These are phyloP conservation scores for Mycena capillaripes DNA, from an alignment of 768 basidiomycete species.

Conservation along the genomic window DNA sequence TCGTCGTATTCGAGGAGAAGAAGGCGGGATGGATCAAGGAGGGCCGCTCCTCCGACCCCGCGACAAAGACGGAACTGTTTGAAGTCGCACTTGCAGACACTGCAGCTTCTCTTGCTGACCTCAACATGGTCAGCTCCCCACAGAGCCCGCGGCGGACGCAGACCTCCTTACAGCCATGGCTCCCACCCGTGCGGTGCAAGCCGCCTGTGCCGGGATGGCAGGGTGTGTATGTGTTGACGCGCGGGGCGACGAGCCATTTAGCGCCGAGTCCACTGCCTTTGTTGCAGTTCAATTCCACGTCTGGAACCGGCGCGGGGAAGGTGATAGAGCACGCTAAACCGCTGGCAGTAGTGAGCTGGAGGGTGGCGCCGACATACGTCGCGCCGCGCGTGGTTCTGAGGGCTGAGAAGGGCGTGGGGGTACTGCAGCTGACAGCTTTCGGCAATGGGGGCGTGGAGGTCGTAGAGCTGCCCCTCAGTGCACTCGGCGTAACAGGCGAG, in stretches of 20 bases:
- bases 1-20: conserved; percentile 91
- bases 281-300: too few relatives aligned
- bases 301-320: conserved; percentile 40
- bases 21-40: conserved; percentile 87
- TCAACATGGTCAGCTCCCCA: too few relatives aligned
- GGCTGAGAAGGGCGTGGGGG: conserved; percentile 55
- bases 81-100: too few relatives aligned
- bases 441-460: conserved; percentile 81
- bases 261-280: conserved; percentile 79
- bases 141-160: too few relatives aligned
- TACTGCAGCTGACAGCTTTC: conserved; percentile 80
- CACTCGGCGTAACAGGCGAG: conserved; percentile 45
- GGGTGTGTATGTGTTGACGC: conserved; percentile 77
- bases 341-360: conserved; percentile 70
- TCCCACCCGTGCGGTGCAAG: conserved; percentile 63
- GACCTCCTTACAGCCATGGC: too few relatives aligned
- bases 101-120: too few relatives aligned
- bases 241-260: conserved; percentile 78
- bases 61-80: conserved; percentile 82
- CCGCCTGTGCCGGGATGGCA: conserved; percentile 54
- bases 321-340: conserved; percentile 67
- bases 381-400: conserved; percentile 56
- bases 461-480: conserved; percentile 73
- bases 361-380: conserved; percentile 67
- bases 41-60: conserved; percentile 85